These are phyloP conservation scores for Xylaria polymorpha DNA, from an alignment of 2,329 filamentous ascomycete genomes.

Conservation along the genomic window DNA sequence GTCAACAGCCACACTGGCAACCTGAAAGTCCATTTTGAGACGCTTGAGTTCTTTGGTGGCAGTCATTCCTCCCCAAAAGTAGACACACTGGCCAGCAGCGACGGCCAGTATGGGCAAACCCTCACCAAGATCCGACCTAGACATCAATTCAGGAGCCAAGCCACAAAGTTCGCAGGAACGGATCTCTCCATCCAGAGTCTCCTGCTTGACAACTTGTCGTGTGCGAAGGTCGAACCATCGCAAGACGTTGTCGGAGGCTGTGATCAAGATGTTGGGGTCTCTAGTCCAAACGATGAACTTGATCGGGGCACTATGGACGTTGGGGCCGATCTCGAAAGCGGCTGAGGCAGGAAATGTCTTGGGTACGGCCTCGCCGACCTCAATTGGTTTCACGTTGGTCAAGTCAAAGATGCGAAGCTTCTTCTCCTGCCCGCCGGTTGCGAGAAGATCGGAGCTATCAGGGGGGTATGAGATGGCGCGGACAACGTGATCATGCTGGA, in stretches of 20 bases:
- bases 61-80: conserved; percentile 84
- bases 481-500: conserved; percentile 95
- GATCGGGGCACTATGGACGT: conserved; percentile 86
- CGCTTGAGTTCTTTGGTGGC: conserved; percentile 82
- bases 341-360: conserved; percentile 67
- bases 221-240: conserved; percentile 93
- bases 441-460: conserved; percentile 83
- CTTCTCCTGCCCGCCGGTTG: conserved; percentile 95
- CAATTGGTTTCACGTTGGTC: conserved; percentile 64
- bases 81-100: conserved; percentile 92
- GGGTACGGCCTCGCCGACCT: conserved; percentile 51
- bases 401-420: conserved; percentile 95
- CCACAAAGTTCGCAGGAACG: conserved; percentile 91
- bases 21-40: conserved; percentile 81
- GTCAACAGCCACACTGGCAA: conserved; percentile 91
- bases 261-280: conserved; percentile 88
- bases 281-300: conserved; percentile 96
- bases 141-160: conserved; percentile 68
- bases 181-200: conserved; percentile 84
- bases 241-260: conserved; percentile 89
- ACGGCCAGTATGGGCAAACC: conserved; percentile 83
- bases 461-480: conserved; percentile 91
- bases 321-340: conserved; percentile 87
- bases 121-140: conserved; percentile 71
- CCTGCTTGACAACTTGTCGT: conserved; percentile 78